Conservation (phyloP, 2,329 filamentous ascomycete genomes). For the Periconia digitata region DNA sequence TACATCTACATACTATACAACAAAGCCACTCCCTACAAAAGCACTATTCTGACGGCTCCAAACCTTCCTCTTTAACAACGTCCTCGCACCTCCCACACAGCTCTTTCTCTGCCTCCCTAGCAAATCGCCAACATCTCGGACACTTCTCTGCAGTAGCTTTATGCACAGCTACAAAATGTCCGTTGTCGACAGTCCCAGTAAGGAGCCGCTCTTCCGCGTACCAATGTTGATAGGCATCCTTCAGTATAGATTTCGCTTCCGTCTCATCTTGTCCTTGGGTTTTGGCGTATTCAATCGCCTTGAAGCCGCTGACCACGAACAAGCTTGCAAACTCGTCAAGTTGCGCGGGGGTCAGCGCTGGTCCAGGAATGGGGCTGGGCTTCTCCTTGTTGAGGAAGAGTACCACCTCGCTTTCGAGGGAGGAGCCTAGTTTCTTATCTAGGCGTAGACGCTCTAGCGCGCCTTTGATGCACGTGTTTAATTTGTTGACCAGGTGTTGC, state of each 20-base stretch:
- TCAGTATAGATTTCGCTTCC: too few relatives aligned
- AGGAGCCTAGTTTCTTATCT: constrained; percentile 75
- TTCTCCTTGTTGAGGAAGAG: constrained; percentile 45
- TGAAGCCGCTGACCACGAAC: constrained; percentile 47
- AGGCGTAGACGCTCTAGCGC: constrained; percentile 72
- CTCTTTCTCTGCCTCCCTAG: constrained; percentile 64
- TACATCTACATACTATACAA: too few relatives aligned
- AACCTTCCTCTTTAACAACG: constrained; percentile 52
- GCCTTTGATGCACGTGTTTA: constrained; percentile 70
- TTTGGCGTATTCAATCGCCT: constrained; percentile 10
- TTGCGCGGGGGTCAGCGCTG: background rate
- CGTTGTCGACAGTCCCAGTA: constrained; percentile 22
- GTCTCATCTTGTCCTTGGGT: too few relatives aligned
- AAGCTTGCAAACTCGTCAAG: constrained; percentile 43
- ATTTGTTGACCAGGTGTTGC: constrained; percentile 46
- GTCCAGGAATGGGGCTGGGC: background rate
- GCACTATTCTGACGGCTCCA: too few relatives aligned
- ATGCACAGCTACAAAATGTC: constrained; percentile 30
- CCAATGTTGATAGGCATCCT: too few relatives aligned
- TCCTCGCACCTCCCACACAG: constrained; percentile 75
- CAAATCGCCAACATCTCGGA: constrained; percentile 84
- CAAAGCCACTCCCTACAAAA: too few relatives aligned
- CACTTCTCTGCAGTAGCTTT: constrained; percentile 69
- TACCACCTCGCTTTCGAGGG: constrained; percentile 72
- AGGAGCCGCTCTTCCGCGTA: constrained; percentile 28